phyloP scores from a whole-genome alignment of 257 asterid genomes.

The Capsicum rhomboideum region DNA sequence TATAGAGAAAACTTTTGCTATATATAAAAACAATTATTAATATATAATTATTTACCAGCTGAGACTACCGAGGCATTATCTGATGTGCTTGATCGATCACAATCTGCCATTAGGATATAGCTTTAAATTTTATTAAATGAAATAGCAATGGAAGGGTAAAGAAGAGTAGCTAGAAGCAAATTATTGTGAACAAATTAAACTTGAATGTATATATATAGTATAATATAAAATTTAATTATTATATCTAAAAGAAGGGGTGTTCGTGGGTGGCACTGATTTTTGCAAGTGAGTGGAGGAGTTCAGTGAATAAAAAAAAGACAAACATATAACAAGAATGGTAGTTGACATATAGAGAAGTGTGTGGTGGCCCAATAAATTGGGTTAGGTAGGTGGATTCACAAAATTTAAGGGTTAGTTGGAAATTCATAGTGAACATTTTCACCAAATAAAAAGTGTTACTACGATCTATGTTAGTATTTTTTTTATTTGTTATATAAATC shows the following conservation, averaged over 20 bases:
- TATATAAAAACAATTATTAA: no score
- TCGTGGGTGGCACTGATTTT: background rate
- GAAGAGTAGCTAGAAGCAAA: background rate
- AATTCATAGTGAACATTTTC: background rate
- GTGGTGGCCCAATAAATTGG: background rate
- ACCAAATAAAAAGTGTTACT: background rate
- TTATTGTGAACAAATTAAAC: background rate
- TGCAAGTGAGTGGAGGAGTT: conserved; percentile 6
- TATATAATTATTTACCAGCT: conserved; percentile 1
- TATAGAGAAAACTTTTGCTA: background rate
- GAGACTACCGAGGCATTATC: background rate
- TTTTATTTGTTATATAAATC: no score
- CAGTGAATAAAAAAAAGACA: background rate
- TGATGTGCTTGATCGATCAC: conserved; percentile 2
- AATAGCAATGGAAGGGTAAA: background rate
- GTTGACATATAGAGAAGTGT: background rate
- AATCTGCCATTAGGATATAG: conserved; percentile 7
- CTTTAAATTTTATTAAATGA: background rate
- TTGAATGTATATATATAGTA: background rate
- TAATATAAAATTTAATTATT: background rate
- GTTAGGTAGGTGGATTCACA: background rate
- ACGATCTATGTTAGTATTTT: background rate
- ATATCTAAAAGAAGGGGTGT: background rate
- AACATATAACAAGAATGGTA: conserved; percentile 11
- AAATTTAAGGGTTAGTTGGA: background rate